Conservation (phyloP, 441 rosid species). For the Pelargonium myrrhifolium region DNA sequence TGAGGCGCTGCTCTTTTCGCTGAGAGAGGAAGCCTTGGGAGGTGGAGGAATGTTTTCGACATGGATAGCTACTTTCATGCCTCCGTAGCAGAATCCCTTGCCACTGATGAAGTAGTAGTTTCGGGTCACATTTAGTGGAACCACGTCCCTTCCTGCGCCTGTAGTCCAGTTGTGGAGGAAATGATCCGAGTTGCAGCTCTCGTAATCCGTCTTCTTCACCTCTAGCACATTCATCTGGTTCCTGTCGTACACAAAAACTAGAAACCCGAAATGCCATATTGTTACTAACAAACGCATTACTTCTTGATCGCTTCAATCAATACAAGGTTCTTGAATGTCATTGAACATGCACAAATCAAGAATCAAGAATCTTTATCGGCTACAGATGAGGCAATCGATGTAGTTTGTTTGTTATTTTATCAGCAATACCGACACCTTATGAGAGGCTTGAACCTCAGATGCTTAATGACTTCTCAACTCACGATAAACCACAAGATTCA, state of each 20-base stretch:
- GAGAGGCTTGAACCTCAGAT: too few relatives aligned
- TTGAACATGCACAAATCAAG: too few relatives aligned
- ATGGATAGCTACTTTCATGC: conserved; percentile 57
- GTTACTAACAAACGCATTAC: not conserved
- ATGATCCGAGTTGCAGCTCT: conserved; percentile 56
- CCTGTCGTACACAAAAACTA: conserved; percentile 86
- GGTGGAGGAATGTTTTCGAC: conserved; percentile 70
- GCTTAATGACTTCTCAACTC: too few relatives aligned
- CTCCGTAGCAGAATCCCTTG: conserved; percentile 73
- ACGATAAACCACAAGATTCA: too few relatives aligned
- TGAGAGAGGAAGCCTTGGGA: conserved; percentile 22
- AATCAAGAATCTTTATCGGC: too few relatives aligned
- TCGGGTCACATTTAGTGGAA: conserved; percentile 70
- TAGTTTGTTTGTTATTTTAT: too few relatives aligned
- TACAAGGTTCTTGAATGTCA: too few relatives aligned
- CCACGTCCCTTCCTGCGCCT: conserved; percentile 84
- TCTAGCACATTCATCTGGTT: conserved; percentile 73
- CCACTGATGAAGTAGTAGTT: conserved; percentile 70
- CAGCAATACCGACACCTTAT: too few relatives aligned
- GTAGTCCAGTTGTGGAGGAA: conserved; percentile 69
- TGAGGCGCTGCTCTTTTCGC: too few relatives aligned
- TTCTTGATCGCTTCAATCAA: not conserved
- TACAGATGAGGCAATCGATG: too few relatives aligned
- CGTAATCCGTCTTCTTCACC: conserved; percentile 73
- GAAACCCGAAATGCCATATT: not conserved